Evolutionary conservation across 176 grass and related monocot genomes (phyloP).

Genomic region (Thinopyrum elongatum): DNA sequence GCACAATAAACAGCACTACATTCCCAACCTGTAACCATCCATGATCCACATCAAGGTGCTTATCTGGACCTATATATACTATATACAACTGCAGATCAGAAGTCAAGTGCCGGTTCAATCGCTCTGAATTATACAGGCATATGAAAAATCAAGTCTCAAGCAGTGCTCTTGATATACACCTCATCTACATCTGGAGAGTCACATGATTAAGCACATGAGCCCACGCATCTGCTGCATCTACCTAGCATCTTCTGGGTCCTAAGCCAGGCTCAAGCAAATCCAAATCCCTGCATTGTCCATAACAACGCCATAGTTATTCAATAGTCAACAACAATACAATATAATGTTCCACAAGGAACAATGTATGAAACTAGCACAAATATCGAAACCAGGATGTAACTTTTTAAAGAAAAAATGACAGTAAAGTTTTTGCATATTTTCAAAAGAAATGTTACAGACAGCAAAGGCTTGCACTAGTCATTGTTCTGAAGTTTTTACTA

Average conservation of each 20-base stretch:
- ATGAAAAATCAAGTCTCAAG: background rate
- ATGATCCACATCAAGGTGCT: conserved; percentile 3
- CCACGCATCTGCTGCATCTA: background rate
- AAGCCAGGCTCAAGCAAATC: background rate
- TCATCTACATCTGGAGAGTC: background rate
- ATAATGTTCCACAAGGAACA: background rate
- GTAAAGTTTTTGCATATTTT: background rate
- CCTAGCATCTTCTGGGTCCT: conserved; percentile 15
- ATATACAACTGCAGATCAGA: background rate
- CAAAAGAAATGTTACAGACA: background rate
- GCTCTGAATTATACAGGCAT: background rate
- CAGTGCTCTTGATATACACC: conserved; percentile 1
- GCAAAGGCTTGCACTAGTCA: background rate
- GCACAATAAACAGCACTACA: background rate
- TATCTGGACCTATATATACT: background rate
- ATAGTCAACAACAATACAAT: background rate
- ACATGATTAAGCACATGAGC: conserved; percentile 23
- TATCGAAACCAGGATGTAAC: background rate
- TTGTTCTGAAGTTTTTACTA: background rate
- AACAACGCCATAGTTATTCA: background rate
- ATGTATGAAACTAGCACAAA: background rate
- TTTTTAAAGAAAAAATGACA: too few species aligned
- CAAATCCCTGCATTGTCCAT: conserved; percentile 17
- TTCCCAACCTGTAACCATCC: background rate
- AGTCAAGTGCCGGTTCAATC: background rate